Percentiles rank a stretch among this genome's conserved stretches.
Conservation (phyloP, 2,329 filamentous ascomycete genomes). For the Aureobasidium sp. region DNA sequence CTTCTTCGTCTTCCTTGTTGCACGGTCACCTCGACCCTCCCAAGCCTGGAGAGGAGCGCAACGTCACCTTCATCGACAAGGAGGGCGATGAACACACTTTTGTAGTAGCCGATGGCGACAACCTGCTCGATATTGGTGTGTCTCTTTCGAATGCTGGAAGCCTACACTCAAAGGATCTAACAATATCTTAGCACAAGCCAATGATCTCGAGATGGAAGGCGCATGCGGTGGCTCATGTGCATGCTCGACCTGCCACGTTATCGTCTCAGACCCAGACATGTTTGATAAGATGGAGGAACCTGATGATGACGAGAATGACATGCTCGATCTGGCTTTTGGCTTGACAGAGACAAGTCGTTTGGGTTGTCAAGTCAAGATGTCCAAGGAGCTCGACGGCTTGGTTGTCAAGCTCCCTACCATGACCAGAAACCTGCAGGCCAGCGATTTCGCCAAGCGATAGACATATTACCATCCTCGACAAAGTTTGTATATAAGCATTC, state of each 20-base stretch:
- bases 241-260: conserved; percentile 88
- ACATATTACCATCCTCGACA: background rate
- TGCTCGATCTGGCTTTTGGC: conserved; percentile 85
- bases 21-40: conserved; percentile 81
- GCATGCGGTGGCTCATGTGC: conserved; percentile 92
- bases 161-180: no score
- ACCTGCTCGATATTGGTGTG: conserved; percentile 75
- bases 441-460: conserved; percentile 60
- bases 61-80: conserved; percentile 91
- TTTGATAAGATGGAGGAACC: conserved; percentile 38
- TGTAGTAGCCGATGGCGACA: conserved; percentile 78
- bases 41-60: conserved; percentile 87
- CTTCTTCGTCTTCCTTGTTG: conserved; percentile 49
- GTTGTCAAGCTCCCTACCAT: conserved; percentile 80
- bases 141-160: background rate
- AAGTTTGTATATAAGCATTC: background rate
- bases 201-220: conserved; percentile 96
- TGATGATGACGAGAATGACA: conserved; percentile 60
- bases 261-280: conserved; percentile 64
- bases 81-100: conserved; percentile 70
- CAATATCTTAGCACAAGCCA: conserved; percentile 54
- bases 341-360: conserved; percentile 77
- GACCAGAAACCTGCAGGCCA: conserved; percentile 93
- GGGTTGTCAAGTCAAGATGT: conserved; percentile 90
- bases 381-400: conserved; percentile 78